A percentile compares a stretch with the other conserved stretches of the same genome.
phyloP scores from a whole-genome alignment of 805 yeast genomes.

The Tetrapisispora nanseiensis region DNA sequence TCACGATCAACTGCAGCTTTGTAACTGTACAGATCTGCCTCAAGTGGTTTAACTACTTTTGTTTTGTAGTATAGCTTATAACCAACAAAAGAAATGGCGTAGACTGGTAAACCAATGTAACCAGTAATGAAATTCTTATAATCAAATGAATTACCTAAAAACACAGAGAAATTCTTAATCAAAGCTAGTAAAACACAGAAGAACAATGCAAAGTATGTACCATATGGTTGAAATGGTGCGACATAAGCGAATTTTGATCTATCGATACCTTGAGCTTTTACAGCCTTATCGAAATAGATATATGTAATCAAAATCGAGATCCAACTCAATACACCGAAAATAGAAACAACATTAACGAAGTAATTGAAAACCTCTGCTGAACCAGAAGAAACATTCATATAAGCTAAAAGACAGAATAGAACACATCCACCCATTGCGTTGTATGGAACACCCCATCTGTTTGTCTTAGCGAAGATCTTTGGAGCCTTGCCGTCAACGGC shows the following conservation, averaged over 20 bases:
- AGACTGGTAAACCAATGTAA: conserved; percentile 58
- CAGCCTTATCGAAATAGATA: conserved; percentile 54
- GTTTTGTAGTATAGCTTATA: conserved; percentile 50
- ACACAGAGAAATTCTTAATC: conserved; percentile 65
- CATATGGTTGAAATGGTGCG: conserved; percentile 65
- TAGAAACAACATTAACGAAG: conserved; percentile 68
- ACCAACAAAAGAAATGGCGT: conserved; percentile 43
- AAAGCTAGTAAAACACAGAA: conserved; percentile 47
- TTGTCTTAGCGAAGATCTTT: conserved; percentile 50
- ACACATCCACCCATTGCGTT: conserved; percentile 43
- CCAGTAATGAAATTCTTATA: conserved; percentile 67
- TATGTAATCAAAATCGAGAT: conserved; percentile 58
- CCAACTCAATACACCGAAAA: conserved; percentile 71
- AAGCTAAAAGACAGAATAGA: conserved; percentile 54
- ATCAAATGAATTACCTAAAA: conserved; percentile 50
- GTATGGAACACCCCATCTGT: conserved; percentile 62
- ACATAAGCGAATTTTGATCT: conserved; percentile 45
- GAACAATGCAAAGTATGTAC: conserved; percentile 47
- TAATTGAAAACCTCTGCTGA: conserved; percentile 52
- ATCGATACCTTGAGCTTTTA: conserved; percentile 56
- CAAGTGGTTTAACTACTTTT: conserved; percentile 39
- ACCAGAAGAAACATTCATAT: conserved; percentile 52
- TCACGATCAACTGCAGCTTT: conserved; percentile 25
- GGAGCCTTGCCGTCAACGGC: conserved; percentile 72
- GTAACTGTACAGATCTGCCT: conserved; percentile 39